Conservation (phyloP, 1,284 basidiomycete genomes). For the Ustilago crameri region DNA sequence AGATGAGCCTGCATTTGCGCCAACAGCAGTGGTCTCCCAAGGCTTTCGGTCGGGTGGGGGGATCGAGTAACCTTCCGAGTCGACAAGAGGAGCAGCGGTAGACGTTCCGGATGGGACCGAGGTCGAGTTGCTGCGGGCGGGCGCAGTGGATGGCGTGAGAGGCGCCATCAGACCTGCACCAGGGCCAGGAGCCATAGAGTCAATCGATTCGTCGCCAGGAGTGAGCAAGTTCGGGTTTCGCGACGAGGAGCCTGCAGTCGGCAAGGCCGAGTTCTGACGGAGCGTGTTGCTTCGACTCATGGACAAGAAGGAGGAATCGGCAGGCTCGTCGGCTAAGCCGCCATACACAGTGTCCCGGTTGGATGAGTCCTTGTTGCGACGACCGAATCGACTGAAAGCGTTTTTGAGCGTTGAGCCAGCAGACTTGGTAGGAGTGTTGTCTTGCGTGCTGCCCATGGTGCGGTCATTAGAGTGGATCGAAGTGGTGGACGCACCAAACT, state of each 20-base stretch:
- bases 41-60: constrained; percentile 71
- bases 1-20: constrained; percentile 29
- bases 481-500: constrained; percentile 52
- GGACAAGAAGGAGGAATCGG: constrained; percentile 41
- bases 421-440: constrained; percentile 37
- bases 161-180: constrained; percentile 56
- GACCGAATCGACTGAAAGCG: constrained; percentile 57
- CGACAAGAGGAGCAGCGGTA: constrained; percentile 65
- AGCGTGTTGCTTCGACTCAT: constrained; percentile 29
- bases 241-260: constrained; percentile 16
- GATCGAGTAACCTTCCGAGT: constrained; percentile 72
- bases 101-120: constrained; percentile 7
- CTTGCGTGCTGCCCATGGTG: constrained; percentile 21
- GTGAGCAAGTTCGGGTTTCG: constrained; percentile 14
- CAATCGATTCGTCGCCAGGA: constrained; percentile 40
- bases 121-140: constrained; percentile 19
- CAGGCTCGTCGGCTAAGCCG: constrained; percentile 37
- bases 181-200: constrained; percentile 31
- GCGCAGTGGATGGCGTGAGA: constrained; percentile 38
- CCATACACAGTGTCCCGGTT: constrained; percentile 54
- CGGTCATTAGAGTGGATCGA: constrained; percentile 51
- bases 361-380: constrained; percentile 46
- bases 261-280: constrained; percentile 30
- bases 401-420: constrained; percentile 54
- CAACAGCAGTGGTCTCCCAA: constrained; percentile 66